Percentiles rank a stretch among this genome's conserved stretches.
phyloP scores from a whole-genome alignment of 2,329 filamentous ascomycete species.

The Pyrenochaeta sp. region DNA sequence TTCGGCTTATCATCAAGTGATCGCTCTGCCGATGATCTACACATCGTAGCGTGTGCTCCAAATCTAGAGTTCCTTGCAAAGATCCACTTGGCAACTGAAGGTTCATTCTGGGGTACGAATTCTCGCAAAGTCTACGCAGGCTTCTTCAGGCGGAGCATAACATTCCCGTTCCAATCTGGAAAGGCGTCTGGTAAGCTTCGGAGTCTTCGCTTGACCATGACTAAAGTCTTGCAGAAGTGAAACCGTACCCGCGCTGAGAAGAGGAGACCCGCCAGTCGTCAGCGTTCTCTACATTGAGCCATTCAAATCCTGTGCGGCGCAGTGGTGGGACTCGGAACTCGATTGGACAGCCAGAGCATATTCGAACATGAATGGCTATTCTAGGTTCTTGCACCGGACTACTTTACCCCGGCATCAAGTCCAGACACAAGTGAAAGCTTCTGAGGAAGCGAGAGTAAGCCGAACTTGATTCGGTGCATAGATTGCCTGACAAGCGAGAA shows the following conservation, averaged over 20 bases:
- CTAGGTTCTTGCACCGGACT: conserved; percentile 3
- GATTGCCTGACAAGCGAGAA: conserved; percentile 2
- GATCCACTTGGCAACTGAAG: conserved; percentile 29
- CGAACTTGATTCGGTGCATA: conserved; percentile 5
- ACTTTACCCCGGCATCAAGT: conserved; percentile 6
- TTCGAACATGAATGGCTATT: conserved; percentile 9
- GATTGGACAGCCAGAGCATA: conserved; percentile 7
- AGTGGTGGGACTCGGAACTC: conserved; percentile 6
- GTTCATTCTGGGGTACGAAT: conserved; percentile 38
- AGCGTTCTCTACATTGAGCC: conserved; percentile 11
- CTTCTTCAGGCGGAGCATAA: conserved; percentile 36
- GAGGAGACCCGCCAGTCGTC: conserved; percentile 11
- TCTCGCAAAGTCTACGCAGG: conserved; percentile 31
- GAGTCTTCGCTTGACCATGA: conserved; percentile 16
- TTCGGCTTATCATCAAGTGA: conserved; percentile 36
- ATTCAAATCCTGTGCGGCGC: conserved; percentile 20
- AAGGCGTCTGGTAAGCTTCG: conserved; percentile 16
- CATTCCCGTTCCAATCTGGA: conserved; percentile 19
- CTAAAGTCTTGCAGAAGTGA: conserved; percentile 24
- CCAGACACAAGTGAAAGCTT: conserved; percentile 3
- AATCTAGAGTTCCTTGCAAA: conserved; percentile 18
- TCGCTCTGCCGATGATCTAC: conserved; percentile 32
- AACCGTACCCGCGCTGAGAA: conserved; percentile 25
- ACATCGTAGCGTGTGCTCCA: conserved; percentile 20
- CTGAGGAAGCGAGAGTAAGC: conserved; percentile 4